phyloP scores from a whole-genome alignment of 1,284 basidiomycete species.

The Rhodofomes roseus region DNA sequence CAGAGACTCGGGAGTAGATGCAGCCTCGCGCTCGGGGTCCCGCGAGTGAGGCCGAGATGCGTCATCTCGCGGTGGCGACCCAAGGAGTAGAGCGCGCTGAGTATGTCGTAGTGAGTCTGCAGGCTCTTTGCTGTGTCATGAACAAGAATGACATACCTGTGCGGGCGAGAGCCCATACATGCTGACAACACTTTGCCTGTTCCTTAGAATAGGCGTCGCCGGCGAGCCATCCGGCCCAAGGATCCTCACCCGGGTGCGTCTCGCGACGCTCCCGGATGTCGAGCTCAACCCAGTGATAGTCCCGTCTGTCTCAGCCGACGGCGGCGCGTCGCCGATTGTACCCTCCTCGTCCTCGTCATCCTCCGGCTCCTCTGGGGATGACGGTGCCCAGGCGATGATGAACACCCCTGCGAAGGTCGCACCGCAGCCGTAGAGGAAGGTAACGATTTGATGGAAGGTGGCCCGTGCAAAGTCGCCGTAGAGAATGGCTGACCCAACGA shows the following conservation, averaged over 20 bases:
- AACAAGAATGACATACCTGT: slow-evolving; percentile 41
- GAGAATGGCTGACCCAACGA: slow-evolving; percentile 88
- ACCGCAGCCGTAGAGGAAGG: slow-evolving; percentile 81
- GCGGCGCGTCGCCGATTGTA: slow-evolving; percentile 24
- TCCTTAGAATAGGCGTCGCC: slow-evolving; percentile 39
- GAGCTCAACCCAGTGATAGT: slow-evolving; percentile 20
- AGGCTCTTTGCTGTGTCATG: not conserved
- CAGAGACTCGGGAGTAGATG: slow-evolving; percentile 28
- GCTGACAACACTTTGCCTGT: slow-evolving; percentile 52
- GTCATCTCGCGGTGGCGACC: slow-evolving; percentile 46
- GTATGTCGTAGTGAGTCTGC: not conserved
- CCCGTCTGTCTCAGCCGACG: slow-evolving; percentile 26
- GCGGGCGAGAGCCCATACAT: slow-evolving; percentile 70
- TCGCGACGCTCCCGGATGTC: slow-evolving; percentile 27
- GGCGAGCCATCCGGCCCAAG: slow-evolving; percentile 36
- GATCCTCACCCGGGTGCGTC: slow-evolving; percentile 40
- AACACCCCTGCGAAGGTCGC: slow-evolving; percentile 88
- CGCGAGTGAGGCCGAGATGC: slow-evolving; percentile 19
- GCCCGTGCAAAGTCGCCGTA: slow-evolving; percentile 90
- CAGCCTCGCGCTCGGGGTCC: slow-evolving; percentile 12
- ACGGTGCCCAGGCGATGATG: slow-evolving; percentile 62
- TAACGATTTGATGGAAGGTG: slow-evolving; percentile 78
- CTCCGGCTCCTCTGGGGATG: slow-evolving; percentile 22
- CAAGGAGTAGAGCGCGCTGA: slow-evolving; percentile 58
- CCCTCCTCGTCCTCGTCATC: slow-evolving; percentile 26